Conservation (phyloP, 805 yeast species). For the Wickerhamiella occidentalis region DNA sequence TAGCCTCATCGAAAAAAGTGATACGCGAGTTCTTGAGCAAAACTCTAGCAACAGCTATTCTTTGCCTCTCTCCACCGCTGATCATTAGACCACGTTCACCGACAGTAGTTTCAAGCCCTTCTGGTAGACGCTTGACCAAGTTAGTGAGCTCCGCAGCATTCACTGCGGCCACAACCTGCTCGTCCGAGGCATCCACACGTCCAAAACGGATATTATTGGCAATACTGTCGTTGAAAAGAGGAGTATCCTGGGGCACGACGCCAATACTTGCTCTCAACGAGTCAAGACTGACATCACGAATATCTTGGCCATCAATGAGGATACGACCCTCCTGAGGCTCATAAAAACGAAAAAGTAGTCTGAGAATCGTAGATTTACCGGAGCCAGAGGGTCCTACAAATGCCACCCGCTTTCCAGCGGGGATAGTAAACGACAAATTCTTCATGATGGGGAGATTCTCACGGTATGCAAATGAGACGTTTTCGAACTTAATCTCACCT, state of each 20-base stretch:
- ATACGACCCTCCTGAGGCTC: constrained; percentile 72
- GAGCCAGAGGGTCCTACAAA: constrained; percentile 95
- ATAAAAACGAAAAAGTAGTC: constrained; percentile 78
- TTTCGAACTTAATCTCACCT: constrained; percentile 58
- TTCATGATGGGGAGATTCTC: constrained; percentile 75
- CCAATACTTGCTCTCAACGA: constrained; percentile 66
- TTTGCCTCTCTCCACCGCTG: constrained; percentile 97
- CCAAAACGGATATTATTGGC: constrained; percentile 84
- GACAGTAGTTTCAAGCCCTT: constrained; percentile 73
- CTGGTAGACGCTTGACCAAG: constrained; percentile 61
- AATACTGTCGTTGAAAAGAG: constrained; percentile 83
- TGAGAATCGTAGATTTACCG: constrained; percentile 82
- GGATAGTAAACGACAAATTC: constrained; percentile 72
- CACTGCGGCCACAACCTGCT: constrained; percentile 54
- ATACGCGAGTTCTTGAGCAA: constrained; percentile 75
- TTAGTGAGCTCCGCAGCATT: constrained; percentile 54
- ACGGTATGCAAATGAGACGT: constrained; percentile 72
- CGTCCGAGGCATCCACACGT: constrained; percentile 55
- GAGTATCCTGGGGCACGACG: constrained; percentile 96
- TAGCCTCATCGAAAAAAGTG: constrained; percentile 90
- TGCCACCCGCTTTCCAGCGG: constrained; percentile 85
- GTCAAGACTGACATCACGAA: constrained; percentile 59
- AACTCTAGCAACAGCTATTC: constrained; percentile 88
- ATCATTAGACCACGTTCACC: constrained; percentile 98
- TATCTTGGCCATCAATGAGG: constrained; percentile 79